Base-by-base conservation (phyloP, 257 asterid species). In the Solanum virginianum region DNA sequence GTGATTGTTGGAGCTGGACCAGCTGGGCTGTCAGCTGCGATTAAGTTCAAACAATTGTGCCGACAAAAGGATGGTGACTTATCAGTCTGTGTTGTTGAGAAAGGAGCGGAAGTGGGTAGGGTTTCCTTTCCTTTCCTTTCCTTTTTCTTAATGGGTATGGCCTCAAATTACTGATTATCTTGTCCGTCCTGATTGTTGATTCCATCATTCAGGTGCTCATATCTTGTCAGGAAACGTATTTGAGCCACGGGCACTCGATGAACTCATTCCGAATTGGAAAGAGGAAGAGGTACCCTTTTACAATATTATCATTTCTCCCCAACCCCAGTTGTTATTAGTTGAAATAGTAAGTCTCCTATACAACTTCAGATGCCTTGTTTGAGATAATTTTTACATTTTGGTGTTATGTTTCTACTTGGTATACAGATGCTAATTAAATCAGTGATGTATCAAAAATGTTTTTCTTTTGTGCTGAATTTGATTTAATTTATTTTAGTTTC, bases 1-100 rank as follows among this genome's bases (percentile, higher is more conserved):
- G 98, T 97, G 86, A 91, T 97, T 84, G 97, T 97, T 87, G 99
- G 99, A 84, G 99, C 97, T 10, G 99, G 99, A 3, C 98, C 99
- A 65, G 98, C 99, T 88, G 99, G 99, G 11, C 85, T 97, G 69
- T 97, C 99, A 5, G 98, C 99, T 12, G 99, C 99, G 47, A 95
- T 97, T 82, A 90, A 89, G 82, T 87, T 97, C 92, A 97, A 97
- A 90, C 99, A 97, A 51, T 84, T 97, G 80, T 94, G 99, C 90
- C 88, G 87, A 85, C 92, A 91, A 84, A 95, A 91, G 12, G 92
- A 92, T 84, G 91, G 91, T 81, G 96, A 97, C 89, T 87, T 97
- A 32, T 94, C 99, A 1, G 97, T 97, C 14, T 97, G 99, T 83
- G 96, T 97, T 59, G 97, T 97, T 68, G 99, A 97, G 92, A 97